A percentile compares a stretch with the other conserved stretches of the same genome.
Evolutionary conservation across 116 monocot genomes (phyloP).

Genomic region (Iris pallida): DNA sequence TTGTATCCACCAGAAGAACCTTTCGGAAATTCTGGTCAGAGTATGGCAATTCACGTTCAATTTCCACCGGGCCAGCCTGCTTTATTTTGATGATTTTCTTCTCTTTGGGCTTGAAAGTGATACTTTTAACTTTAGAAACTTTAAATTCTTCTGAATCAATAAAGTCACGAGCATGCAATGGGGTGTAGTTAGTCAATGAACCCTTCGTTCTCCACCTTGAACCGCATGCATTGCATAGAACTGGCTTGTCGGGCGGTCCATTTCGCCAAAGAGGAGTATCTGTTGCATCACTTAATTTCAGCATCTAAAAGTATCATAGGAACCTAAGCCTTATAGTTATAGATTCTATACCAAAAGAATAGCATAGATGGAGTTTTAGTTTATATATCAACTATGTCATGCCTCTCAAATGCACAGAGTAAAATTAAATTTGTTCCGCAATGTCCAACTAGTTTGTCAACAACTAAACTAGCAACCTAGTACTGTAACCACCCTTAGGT

Average conservation of each 20-base stretch:
- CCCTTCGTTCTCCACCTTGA: constrained; percentile 99
- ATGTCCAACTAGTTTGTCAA: background rate
- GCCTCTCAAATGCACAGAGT: no score
- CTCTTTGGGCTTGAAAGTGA: constrained; percentile 39
- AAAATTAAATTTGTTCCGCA: no score
- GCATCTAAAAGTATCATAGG: background rate
- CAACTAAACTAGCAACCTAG: background rate
- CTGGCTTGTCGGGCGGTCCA: constrained; percentile 95
- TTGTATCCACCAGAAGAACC: constrained; percentile 48
- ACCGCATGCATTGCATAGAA: constrained; percentile 97
- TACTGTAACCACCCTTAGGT: background rate
- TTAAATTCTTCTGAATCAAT: constrained; percentile 39
- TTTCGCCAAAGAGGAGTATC: constrained; percentile 98
- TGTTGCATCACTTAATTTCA: constrained; percentile 35
- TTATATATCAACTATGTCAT: no score
- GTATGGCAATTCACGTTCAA: constrained; percentile 31
- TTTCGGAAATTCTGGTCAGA: constrained; percentile 48
- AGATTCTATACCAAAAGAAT: no score
- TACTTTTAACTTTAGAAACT: constrained; percentile 34
- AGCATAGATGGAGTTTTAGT: no score
- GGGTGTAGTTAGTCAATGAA: constrained; percentile 80
- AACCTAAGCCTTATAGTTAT: background rate
- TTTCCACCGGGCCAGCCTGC: constrained; percentile 13
- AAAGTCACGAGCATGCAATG: constrained; percentile 69
- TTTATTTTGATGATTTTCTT: constrained; percentile 43